These are phyloP conservation scores for Pinus albicaulis DNA, from an alignment of 75 land plant species.

Conservation along the genomic window DNA sequence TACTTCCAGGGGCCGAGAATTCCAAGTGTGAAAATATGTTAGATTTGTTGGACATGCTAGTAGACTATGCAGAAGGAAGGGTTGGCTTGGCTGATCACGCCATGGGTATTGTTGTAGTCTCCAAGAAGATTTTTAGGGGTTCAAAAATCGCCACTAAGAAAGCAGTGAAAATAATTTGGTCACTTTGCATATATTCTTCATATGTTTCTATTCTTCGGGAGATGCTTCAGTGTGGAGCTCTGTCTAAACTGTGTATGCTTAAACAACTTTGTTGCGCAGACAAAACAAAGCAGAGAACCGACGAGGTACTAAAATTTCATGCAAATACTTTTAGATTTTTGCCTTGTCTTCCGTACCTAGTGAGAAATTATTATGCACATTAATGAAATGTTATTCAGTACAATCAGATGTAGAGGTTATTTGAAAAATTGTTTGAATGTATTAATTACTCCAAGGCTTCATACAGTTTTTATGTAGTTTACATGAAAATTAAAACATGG, in stretches of 20 bases:
- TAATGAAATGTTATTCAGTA: no score
- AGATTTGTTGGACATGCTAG: constrained; percentile 25
- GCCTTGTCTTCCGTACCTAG: constrained; percentile 27
- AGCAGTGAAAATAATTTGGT: constrained; percentile 30
- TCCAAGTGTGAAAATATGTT: constrained; percentile 8
- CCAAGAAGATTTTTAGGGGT: constrained; percentile 32
- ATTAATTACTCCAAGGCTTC: no score
- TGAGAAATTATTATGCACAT: constrained; percentile 4
- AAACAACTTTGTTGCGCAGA: constrained; percentile 19
- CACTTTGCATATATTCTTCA: constrained; percentile 20
- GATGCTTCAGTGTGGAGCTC: constrained; percentile 41
- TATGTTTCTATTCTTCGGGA: constrained; percentile 36
- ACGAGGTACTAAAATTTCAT: constrained; percentile 41
- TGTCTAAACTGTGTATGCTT: constrained; percentile 36
- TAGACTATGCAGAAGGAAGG: constrained; percentile 43
- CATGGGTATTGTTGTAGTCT: constrained; percentile 30
- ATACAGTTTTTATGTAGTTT: no score
- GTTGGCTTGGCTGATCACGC: constrained; percentile 33
- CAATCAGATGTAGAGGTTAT: no score
- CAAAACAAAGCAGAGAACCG: constrained; percentile 34
- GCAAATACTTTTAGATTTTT: constrained; percentile 19
- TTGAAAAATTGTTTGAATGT: no score
- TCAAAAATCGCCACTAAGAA: constrained; percentile 33
- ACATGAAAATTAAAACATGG: no score
- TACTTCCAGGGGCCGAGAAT: no score